phyloP scores from a whole-genome alignment of 176 grass and related monocot species.

The Avena insularis region DNA sequence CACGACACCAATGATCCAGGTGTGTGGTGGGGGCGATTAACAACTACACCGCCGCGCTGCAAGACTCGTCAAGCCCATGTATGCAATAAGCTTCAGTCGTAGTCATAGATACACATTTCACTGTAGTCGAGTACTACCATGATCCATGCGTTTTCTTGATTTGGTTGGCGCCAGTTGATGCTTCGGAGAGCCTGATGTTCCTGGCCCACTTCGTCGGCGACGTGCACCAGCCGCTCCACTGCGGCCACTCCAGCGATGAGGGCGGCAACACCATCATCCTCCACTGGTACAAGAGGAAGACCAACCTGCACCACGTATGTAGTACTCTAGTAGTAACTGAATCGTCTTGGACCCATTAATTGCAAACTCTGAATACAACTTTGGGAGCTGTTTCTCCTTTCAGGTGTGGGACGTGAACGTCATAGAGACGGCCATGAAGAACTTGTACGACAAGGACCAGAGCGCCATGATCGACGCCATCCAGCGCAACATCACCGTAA shows the following conservation, averaged over 20 bases:
- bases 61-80: constrained; percentile 36
- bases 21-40: constrained; percentile 73
- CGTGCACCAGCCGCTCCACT: constrained; percentile 71
- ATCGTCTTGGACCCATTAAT: too few relatives aligned
- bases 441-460: constrained; percentile 70
- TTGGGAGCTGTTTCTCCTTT: too few relatives aligned
- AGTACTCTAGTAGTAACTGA: too few relatives aligned
- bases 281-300: constrained; percentile 67
- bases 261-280: constrained; percentile 64
- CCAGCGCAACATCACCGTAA: constrained; percentile 76
- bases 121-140: too few relatives aligned
- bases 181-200: constrained; percentile 68
- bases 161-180: background rate
- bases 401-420: constrained; percentile 88
- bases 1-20: constrained; percentile 43
- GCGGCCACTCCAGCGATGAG: constrained; percentile 37
- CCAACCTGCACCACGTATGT: constrained; percentile 66
- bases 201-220: constrained; percentile 73
- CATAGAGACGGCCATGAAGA: constrained; percentile 81
- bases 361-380: too few relatives aligned
- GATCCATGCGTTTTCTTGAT: too few relatives aligned
- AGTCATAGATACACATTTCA: too few relatives aligned
- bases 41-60: constrained; percentile 59
- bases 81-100: background rate
- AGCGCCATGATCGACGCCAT: constrained; percentile 73